These are phyloP conservation scores for Ricinus communis DNA, from an alignment of 345 rosid genomes.

Conservation along the genomic window DNA sequence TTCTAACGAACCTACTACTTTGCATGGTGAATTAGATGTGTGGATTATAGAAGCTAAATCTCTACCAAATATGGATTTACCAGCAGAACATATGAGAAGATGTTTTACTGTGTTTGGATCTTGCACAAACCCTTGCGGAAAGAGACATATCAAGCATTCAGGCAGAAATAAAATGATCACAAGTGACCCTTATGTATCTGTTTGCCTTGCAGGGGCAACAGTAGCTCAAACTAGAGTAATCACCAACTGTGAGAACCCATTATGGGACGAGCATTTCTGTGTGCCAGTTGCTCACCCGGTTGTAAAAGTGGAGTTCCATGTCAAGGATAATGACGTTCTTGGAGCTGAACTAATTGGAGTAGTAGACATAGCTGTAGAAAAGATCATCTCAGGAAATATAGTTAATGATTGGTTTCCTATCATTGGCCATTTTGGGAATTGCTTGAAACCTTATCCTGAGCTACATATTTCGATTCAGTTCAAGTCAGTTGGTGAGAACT, in stretches of 20 bases:
- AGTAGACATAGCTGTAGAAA: constrained; percentile 48
- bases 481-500: constrained; percentile 37
- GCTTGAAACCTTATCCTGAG: constrained; percentile 46
- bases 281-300: constrained; percentile 61
- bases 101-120: constrained; percentile 41
- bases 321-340: constrained; percentile 67
- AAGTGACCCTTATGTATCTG: constrained; percentile 67
- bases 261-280: constrained; percentile 64
- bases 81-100: constrained; percentile 51
- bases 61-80: constrained; percentile 73
- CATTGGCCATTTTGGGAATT: constrained; percentile 24
- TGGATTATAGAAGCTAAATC: constrained; percentile 61
- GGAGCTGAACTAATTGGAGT: constrained; percentile 66
- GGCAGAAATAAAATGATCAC: constrained; percentile 45
- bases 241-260: constrained; percentile 56
- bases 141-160: constrained; percentile 10
- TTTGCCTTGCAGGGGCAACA: constrained; percentile 65
- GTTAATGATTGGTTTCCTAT: constrained; percentile 59
- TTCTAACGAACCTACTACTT: constrained; percentile 32
- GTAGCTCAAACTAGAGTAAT: constrained; percentile 65
- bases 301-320: constrained; percentile 53
- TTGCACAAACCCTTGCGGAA: constrained; percentile 31
- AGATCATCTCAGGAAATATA: constrained; percentile 37
- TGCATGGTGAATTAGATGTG: constrained; percentile 62
- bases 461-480: constrained; percentile 49